Conservation (phyloP, 768 basidiomycete genomes). For the Myochromella boudieri region DNA sequence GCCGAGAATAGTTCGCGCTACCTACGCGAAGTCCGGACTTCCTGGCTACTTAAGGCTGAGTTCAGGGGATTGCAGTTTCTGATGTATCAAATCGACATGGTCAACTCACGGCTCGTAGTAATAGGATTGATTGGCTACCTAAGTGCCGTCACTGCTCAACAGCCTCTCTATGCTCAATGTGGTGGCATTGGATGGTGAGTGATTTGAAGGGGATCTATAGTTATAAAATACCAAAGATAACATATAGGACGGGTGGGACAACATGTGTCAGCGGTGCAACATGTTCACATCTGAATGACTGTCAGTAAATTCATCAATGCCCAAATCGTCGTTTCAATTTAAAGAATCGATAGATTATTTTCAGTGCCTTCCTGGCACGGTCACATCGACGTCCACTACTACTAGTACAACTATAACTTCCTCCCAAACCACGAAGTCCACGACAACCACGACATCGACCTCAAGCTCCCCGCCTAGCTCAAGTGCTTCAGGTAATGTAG, state of each 20-base stretch:
- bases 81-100: slow-evolving; percentile 5
- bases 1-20: slow-evolving; percentile 13
- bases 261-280: slow-evolving; percentile 44
- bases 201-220: background rate
- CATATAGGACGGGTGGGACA: slow-evolving; percentile 45
- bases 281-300: slow-evolving; percentile 45
- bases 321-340: background rate
- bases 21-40: no score
- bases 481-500: slow-evolving; percentile 20
- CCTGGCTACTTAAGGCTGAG: slow-evolving; percentile 6
- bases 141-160: slow-evolving; percentile 32
- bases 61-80: background rate
- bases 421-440: slow-evolving; percentile 21
- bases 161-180: slow-evolving; percentile 44
- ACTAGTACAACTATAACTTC: slow-evolving; percentile 23
- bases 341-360: slow-evolving; percentile 37
- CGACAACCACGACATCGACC: slow-evolving; percentile 25
- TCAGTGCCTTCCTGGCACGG: slow-evolving; percentile 46
- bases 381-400: slow-evolving; percentile 23
- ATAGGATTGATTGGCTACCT: slow-evolving; percentile 25
- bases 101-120: slow-evolving; percentile 15
- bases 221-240: background rate
- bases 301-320: no score
- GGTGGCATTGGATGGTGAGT: slow-evolving; percentile 51
- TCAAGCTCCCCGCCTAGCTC: slow-evolving; percentile 21